Evolutionary conservation across 352 stramenopile species (phyloP), one percentile per base, ranked within the genome.

Genomic region (Globisporangium recalcitrans): DNA sequence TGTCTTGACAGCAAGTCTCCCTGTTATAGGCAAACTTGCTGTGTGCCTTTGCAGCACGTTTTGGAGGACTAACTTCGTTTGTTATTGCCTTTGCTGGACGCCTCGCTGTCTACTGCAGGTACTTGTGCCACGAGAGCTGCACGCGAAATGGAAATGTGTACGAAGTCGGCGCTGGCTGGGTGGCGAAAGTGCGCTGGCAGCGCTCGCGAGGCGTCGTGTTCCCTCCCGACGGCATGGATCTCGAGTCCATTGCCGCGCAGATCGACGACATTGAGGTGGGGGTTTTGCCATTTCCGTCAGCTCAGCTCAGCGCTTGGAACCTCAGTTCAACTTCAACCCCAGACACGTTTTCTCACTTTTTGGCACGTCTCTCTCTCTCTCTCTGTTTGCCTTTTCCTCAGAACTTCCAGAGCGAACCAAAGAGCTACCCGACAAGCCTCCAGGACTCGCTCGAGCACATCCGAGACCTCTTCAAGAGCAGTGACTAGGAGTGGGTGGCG

Each of bases 161-260:
- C 63, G 87, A 96, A 62, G 80, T 94, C 22, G 87, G 82, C 26
- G 88, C 78, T 5, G 88, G 87, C 3, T 95, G 87, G 88, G 74
- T 91, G 14, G 75, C 83, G 0, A 68, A 83, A 58, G 78, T 90
- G 34, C 82, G 85, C 34, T 96, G 87, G 86, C 78, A 95, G 64
- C 80, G 85, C 42, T 78, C 77, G 10, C 70, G 70, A 3, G 87
- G 87, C 13, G 70, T 82, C 26, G 69, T 86, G 14, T 84, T 94
- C 47, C 57, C 73, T 8, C 60, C 65, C n/a, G 64, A 77, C 16
- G 67, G 71, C 34, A 73, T 89, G 60, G 75, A 67, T 16, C 53
- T 88, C 57, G 76, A 88, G 9, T 66, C 63, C 22, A 83, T 89
- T 34, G 67, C 74, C 7, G 42, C 67, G 3, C 71, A 74, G 46